Evolutionary conservation across 148 eudicot genomes (phyloP).

Genomic region (Heliosperma pusillum): DNA sequence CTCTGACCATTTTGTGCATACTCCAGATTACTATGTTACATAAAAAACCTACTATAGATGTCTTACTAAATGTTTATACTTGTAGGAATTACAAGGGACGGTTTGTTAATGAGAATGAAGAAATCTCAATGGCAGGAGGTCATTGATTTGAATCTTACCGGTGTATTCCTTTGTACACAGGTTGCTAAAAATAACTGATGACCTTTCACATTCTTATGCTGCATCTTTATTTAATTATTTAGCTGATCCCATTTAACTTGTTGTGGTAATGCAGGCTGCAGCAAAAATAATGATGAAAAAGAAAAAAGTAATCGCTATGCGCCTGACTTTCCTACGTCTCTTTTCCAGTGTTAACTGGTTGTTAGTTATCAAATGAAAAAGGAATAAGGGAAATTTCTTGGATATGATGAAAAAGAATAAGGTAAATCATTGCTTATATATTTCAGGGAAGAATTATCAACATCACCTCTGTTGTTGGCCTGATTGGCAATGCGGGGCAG

Average conservation of each 20-base stretch:
- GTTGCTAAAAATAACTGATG: slow-evolving; percentile 23
- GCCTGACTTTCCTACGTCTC: background rate
- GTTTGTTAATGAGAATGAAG: slow-evolving; percentile 73
- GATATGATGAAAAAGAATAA: background rate
- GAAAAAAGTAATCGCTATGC: slow-evolving; percentile 52
- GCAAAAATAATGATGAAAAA: slow-evolving; percentile 90
- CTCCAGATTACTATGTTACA: background rate
- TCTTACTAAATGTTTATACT: slow-evolving; percentile 7
- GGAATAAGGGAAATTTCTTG: too few species aligned
- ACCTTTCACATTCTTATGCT: too few species aligned
- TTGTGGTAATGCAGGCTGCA: slow-evolving; percentile 60
- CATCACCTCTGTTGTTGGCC: slow-evolving; percentile 88
- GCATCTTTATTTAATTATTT: too few species aligned
- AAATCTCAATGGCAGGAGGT: too few species aligned
- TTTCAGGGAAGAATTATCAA: slow-evolving; percentile 87
- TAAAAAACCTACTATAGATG: background rate
- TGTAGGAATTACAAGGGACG: slow-evolving; percentile 92
- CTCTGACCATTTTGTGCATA: background rate
- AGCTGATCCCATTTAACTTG: too few species aligned
- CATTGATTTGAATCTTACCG: too few species aligned
- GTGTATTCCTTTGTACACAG: slow-evolving; percentile 31
- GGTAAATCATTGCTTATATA: background rate
- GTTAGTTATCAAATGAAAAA: too few species aligned
- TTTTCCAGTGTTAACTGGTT: slow-evolving; percentile 5
- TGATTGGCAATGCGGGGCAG: slow-evolving; percentile 91